Evolutionary conservation across 192 early-diverging fungal genomes (phyloP).

Genomic region (Entophlyctis luteolus): DNA sequence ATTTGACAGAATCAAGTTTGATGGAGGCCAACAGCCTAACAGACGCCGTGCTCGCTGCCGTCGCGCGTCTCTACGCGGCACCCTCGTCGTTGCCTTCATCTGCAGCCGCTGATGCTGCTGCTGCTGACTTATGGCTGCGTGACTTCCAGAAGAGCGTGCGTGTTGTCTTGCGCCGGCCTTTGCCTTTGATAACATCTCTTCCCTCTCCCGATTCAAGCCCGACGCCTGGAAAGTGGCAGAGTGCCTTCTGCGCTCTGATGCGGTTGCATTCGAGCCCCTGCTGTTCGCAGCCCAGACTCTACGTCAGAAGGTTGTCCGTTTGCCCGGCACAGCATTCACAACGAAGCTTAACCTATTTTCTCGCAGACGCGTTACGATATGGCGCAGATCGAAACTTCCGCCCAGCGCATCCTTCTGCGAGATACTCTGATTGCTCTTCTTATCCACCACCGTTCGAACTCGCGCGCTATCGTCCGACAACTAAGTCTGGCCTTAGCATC

Average conservation of each 20-base stretch:
- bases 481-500: constrained; percentile 81
- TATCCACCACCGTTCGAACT: constrained; percentile 45
- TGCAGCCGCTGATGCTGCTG: background rate
- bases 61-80: background rate
- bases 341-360: no score
- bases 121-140: constrained; percentile 75
- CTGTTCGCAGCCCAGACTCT: constrained; percentile 94
- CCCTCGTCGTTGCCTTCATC: no score
- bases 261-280: constrained; percentile 54
- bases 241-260: constrained; percentile 58
- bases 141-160: constrained; percentile 83
- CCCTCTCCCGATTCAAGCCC: no score
- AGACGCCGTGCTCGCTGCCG: background rate
- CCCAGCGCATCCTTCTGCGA: constrained; percentile 57
- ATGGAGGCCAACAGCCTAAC: no score
- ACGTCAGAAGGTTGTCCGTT: constrained; percentile 77
- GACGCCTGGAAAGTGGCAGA: constrained; percentile 82
- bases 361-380: constrained; percentile 83
- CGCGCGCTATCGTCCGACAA: constrained; percentile 70
- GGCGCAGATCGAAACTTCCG: constrained; percentile 63
- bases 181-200: no score
- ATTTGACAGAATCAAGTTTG: no score
- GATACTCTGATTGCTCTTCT: constrained; percentile 74
- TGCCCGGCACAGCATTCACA: background rate
- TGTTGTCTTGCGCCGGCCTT: no score